These are phyloP conservation scores for Sungouiella blattae DNA, from an alignment of 805 yeast species.

Conservation along the genomic window DNA sequence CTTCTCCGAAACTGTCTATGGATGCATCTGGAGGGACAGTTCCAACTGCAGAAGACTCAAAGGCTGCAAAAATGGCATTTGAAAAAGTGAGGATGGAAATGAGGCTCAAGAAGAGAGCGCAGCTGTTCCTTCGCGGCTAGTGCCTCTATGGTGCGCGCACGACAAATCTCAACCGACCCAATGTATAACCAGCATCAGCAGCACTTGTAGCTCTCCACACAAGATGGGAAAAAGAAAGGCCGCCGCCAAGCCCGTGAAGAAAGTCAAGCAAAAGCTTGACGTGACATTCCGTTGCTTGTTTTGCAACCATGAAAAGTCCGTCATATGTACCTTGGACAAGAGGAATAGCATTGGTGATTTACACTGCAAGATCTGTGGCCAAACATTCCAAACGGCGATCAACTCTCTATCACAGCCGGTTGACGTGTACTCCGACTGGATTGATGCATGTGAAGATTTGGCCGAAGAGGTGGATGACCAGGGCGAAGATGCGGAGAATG, in stretches of 20 bases:
- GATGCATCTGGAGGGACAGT: slow-evolving; percentile 2
- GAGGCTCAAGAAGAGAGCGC: slow-evolving; percentile 43
- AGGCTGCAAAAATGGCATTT: slow-evolving; percentile 38
- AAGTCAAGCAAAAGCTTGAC: slow-evolving; percentile 72
- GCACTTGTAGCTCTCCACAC: slow-evolving; percentile 1
- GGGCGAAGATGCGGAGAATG: slow-evolving; percentile 22
- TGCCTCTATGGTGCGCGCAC: neutral
- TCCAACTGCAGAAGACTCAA: slow-evolving; percentile 13
- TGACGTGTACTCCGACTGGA: slow-evolving; percentile 96
- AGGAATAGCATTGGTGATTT: slow-evolving; percentile 79
- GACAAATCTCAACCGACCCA: neutral
- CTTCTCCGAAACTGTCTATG: slow-evolving; percentile 19
- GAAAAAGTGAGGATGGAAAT: slow-evolving; percentile 46
- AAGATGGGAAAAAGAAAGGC: slow-evolving; percentile 78
- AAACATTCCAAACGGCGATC: slow-evolving; percentile 83
- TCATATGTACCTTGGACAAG: slow-evolving; percentile 83
- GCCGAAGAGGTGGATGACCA: slow-evolving; percentile 56
- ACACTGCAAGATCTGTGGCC: slow-evolving; percentile 92
- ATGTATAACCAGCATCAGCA: too few relatives aligned
- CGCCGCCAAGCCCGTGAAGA: slow-evolving; percentile 70
- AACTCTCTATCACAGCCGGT: slow-evolving; percentile 85
- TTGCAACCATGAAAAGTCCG: slow-evolving; percentile 93
- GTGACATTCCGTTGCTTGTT: slow-evolving; percentile 86
- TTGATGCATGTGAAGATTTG: slow-evolving; percentile 89
- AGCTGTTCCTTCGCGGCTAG: slow-evolving; percentile 6